These are phyloP conservation scores for Rhizopus microsporus DNA, from an alignment of 371 early-diverging fungal genomes.

Conservation along the genomic window DNA sequence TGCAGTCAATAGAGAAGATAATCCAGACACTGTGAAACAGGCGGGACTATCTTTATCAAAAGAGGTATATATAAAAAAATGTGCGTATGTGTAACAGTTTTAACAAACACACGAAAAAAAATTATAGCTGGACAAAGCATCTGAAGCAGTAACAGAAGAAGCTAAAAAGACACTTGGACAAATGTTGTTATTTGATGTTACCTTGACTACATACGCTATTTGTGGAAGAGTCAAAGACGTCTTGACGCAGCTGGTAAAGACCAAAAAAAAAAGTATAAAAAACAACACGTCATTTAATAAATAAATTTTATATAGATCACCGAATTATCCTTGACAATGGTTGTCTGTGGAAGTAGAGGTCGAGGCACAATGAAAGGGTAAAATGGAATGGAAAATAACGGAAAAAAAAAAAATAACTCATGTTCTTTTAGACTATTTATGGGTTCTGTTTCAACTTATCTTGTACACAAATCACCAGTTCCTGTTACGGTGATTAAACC, in stretches of 20 bases:
- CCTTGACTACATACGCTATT: constrained; percentile 45
- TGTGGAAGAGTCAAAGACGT: constrained; percentile 56
- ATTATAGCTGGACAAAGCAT: constrained; percentile 28
- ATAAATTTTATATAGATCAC: constrained; percentile 37
- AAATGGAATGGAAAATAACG: not conserved
- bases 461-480: constrained; percentile 62
- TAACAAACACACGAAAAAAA: not conserved
- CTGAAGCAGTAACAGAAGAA: constrained; percentile 33
- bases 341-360: constrained; percentile 62
- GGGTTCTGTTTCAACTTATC: constrained; percentile 58
- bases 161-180: constrained; percentile 31
- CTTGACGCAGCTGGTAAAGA: constrained; percentile 35
- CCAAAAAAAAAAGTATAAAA: no score
- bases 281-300: no score
- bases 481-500: constrained; percentile 61
- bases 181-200: constrained; percentile 53
- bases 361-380: constrained; percentile 61
- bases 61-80: constrained; percentile 17
- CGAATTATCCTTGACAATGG: constrained; percentile 52
- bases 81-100: not conserved
- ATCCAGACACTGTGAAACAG: constrained; percentile 32
- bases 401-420: not conserved
- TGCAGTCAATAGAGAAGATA: constrained; percentile 48
- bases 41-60: constrained; percentile 28
- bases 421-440: constrained; percentile 38